Evolutionary conservation across 805 yeast genomes (phyloP).

Genomic region (Saturnispora sanitii): DNA sequence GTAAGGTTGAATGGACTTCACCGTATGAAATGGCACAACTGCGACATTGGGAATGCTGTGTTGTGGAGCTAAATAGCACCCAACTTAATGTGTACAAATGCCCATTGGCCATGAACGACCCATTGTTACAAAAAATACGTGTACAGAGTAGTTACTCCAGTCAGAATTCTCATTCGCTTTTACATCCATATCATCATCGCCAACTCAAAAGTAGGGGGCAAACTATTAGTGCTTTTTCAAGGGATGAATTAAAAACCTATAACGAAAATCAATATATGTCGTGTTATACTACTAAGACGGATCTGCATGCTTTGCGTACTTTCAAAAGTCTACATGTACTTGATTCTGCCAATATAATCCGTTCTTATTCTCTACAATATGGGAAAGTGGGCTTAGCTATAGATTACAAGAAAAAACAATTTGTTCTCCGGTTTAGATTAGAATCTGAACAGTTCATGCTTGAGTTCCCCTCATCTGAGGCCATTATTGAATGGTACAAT

Average conservation of each 20-base stretch:
- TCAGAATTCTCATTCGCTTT: constrained; percentile 9
- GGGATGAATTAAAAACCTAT: constrained; percentile 1
- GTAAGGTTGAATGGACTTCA: constrained; percentile 67
- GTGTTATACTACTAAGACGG: constrained; percentile 21
- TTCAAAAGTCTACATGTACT: constrained; percentile 21
- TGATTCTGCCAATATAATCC: constrained; percentile 31
- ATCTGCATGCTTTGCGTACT: constrained; percentile 18
- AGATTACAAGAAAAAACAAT: constrained; percentile 65
- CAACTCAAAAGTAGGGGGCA: constrained; percentile 6
- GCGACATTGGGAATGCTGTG: constrained; percentile 60
- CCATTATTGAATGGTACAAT: constrained; percentile 71
- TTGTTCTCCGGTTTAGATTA: constrained; percentile 63
- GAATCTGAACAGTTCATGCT: constrained; percentile 78
- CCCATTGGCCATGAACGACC: constrained; percentile 8
- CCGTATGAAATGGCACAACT: constrained; percentile 64
- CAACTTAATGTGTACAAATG: constrained; percentile 60
- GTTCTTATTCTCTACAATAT: constrained; percentile 73
- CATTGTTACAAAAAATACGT: constrained; percentile 7
- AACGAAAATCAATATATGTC: constrained; percentile 19
- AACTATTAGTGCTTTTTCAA: constrained; percentile 4
- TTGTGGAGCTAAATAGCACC: constrained; percentile 77
- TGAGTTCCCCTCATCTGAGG: constrained; percentile 50
- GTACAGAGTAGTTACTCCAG: constrained; percentile 11
- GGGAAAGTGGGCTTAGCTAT: constrained; percentile 77
- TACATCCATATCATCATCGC: constrained; percentile 14